Evolutionary conservation across 2,329 filamentous ascomycete species (phyloP).

Genomic region (Pseudocercospora eumusae): DNA sequence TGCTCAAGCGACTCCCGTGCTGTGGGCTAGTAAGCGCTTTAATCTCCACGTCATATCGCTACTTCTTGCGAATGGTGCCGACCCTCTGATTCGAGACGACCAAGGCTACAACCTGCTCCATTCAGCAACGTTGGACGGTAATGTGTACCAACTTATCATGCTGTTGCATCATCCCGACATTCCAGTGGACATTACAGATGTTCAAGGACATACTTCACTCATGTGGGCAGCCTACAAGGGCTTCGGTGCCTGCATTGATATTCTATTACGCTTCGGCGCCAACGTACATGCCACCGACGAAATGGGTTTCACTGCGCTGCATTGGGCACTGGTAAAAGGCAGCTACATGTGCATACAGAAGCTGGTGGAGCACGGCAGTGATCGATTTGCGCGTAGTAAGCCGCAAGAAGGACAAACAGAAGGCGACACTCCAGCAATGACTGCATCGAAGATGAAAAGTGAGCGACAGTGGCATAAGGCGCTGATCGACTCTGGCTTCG

Average conservation of each 20-base stretch:
- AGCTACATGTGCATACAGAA: slow-evolving; percentile 88
- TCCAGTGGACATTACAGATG: slow-evolving; percentile 85
- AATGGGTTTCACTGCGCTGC: slow-evolving; percentile 88
- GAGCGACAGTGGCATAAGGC: slow-evolving; percentile 78
- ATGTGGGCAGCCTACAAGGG: slow-evolving; percentile 99
- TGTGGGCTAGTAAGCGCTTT: slow-evolving; percentile 96
- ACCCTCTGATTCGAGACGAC: slow-evolving; percentile 86
- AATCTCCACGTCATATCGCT: slow-evolving; percentile 97
- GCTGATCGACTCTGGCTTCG: slow-evolving; percentile 79
- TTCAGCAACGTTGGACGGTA: slow-evolving; percentile 95
- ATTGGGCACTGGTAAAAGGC: slow-evolving; percentile 96
- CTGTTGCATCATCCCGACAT: slow-evolving; percentile 88
- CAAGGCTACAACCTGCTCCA: slow-evolving; percentile 98
- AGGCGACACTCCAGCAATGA: slow-evolving; percentile 85
- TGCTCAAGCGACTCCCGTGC: slow-evolving; percentile 86
- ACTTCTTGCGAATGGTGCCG: slow-evolving; percentile 85
- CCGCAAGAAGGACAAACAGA: slow-evolving; percentile 48
- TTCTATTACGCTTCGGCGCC: slow-evolving; percentile 92
- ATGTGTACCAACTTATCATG: slow-evolving; percentile 83
- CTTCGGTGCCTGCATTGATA: slow-evolving; percentile 84
- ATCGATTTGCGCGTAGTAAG: slow-evolving; percentile 84
- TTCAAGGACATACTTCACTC: slow-evolving; percentile 85
- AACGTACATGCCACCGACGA: slow-evolving; percentile 89
- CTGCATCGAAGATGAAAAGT: slow-evolving; percentile 89
- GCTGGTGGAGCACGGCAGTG: slow-evolving; percentile 90